Percentiles rank a stretch among this genome's conserved stretches.
Evolutionary conservation across 768 basidiomycete genomes (phyloP).

Genomic region (Suillus americanus): DNA sequence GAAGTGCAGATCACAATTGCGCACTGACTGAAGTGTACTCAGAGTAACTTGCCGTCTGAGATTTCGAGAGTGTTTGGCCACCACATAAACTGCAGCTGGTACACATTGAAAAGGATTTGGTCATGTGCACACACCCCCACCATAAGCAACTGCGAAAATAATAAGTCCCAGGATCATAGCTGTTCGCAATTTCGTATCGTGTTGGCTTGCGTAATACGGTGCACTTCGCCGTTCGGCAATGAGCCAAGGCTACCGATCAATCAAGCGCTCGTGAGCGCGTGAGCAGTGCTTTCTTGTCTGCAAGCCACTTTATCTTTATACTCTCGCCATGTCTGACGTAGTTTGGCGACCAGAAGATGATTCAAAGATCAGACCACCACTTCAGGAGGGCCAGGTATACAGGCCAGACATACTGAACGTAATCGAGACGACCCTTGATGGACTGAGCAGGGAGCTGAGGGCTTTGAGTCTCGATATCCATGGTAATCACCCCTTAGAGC

Average conservation of each 20-base stretch:
- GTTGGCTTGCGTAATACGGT: background rate
- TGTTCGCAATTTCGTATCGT: background rate
- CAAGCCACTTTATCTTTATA: background rate
- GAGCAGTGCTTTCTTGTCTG: background rate
- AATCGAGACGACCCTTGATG: slow-evolving; percentile 55
- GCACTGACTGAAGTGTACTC: background rate
- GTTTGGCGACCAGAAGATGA: slow-evolving; percentile 45
- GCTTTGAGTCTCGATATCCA: slow-evolving; percentile 72
- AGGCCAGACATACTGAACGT: slow-evolving; percentile 58
- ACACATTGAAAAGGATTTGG: too few species aligned
- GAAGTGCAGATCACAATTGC: background rate
- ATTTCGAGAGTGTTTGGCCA: background rate
- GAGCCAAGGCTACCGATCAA: background rate
- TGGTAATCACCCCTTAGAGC: slow-evolving; percentile 35
- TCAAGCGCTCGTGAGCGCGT: background rate
- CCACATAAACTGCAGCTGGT: too few species aligned
- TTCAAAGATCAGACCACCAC: slow-evolving; percentile 22
- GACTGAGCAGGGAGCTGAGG: slow-evolving; percentile 53
- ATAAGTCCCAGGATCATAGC: background rate
- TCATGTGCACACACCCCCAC: background rate
- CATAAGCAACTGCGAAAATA: background rate
- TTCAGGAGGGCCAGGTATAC: slow-evolving; percentile 38
- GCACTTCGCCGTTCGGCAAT: background rate
- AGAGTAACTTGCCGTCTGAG: background rate
- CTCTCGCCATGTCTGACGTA: slow-evolving; percentile 10